These are phyloP conservation scores for Sclerotinia nivalis DNA, from an alignment of 2,329 filamentous ascomycete species.

Conservation along the genomic window DNA sequence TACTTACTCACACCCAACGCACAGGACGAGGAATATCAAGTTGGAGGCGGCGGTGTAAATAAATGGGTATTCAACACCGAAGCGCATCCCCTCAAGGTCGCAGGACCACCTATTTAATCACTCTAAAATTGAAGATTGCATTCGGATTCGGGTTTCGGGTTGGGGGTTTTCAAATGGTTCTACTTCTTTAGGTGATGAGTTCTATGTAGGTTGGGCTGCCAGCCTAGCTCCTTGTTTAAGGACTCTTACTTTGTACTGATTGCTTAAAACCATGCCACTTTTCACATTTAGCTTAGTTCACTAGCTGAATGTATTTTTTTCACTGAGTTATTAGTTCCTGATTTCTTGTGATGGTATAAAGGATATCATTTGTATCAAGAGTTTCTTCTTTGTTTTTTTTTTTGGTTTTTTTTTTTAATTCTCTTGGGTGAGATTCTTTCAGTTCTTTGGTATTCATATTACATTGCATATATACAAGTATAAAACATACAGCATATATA, in stretches of 20 bases:
- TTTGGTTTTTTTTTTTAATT: no score
- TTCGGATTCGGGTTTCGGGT: neutral
- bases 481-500: no score
- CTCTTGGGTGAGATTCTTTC: no score
- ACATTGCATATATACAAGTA: neutral
- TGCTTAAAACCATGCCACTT: neutral
- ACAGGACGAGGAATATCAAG: conserved; percentile 52
- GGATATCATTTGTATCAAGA: no score
- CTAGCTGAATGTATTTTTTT: neutral
- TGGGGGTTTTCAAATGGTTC: no score
- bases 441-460: neutral
- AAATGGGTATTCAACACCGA: conserved; percentile 65
- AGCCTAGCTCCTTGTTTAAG: neutral
- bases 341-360: neutral
- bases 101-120: conserved; percentile 35
- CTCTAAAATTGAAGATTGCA: neutral
- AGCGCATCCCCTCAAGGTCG: conserved; percentile 59
- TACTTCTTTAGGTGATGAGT: neutral
- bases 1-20: conserved; percentile 28
- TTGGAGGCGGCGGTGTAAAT: conserved; percentile 52
- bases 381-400: neutral
- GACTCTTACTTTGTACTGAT: neutral
- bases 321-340: neutral
- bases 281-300: neutral
- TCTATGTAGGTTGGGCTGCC: neutral